Evolutionary conservation across 2,329 filamentous ascomycete species (phyloP).

Genomic region (Ascochyta pisi): DNA sequence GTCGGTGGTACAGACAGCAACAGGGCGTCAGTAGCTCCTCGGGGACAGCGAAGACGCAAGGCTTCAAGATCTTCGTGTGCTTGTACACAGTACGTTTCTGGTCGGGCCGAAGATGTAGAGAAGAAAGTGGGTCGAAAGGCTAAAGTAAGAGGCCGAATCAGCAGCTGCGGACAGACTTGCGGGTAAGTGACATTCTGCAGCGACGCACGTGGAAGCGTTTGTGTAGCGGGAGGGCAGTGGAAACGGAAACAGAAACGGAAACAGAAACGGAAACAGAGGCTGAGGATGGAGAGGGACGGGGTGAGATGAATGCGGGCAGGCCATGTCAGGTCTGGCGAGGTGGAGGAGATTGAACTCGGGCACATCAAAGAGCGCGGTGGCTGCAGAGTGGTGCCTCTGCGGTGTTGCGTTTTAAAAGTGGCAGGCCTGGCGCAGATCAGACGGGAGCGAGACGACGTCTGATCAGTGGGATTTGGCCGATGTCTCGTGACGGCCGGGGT

Average conservation of each 20-base stretch:
- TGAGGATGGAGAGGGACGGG: neutral
- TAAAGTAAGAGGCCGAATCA: slow-evolving; percentile 14
- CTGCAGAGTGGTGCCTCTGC: slow-evolving; percentile 8
- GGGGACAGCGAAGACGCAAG: slow-evolving; percentile 7
- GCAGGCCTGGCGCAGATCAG: slow-evolving; percentile 20
- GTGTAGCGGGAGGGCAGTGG: neutral
- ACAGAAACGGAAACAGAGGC: neutral
- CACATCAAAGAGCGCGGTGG: slow-evolving; percentile 5
- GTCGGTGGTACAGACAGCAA: slow-evolving; percentile 1
- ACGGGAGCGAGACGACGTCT: slow-evolving; percentile 21
- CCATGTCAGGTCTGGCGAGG: slow-evolving; percentile 1
- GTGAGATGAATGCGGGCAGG: slow-evolving; percentile 3
- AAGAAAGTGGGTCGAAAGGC: slow-evolving; percentile 11
- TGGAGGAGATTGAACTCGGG: slow-evolving; percentile 11
- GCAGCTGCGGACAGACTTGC: slow-evolving; percentile 10
- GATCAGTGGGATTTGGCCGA: slow-evolving; percentile 18
- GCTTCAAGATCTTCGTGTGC: slow-evolving; percentile 1
- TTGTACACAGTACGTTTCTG: slow-evolving; percentile 7
- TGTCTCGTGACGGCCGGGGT: slow-evolving; percentile 21
- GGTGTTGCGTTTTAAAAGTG: slow-evolving; percentile 17
- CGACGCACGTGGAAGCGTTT: slow-evolving; percentile 13
- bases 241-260: neutral
- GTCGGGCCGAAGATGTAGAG: slow-evolving; percentile 18
- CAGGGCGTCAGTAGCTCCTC: slow-evolving; percentile 6
- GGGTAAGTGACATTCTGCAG: slow-evolving; percentile 8